phyloP scores from a whole-genome alignment of 78 protist species.

The Dictyostelium brefeldianum region DNA sequence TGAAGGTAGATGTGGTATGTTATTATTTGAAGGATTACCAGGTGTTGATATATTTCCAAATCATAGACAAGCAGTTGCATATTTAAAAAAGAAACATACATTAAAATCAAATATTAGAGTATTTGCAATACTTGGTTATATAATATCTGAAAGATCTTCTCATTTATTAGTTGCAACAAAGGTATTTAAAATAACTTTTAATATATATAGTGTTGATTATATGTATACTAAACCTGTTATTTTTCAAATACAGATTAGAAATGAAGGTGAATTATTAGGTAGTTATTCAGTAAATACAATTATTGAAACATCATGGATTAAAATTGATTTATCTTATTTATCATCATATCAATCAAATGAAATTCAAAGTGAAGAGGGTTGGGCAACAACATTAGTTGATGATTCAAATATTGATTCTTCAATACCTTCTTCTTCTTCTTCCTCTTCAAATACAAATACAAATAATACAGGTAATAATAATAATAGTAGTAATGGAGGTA shows the following conservation, averaged over 20 bases:
- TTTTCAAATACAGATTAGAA: slow-evolving; percentile 12
- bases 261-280: slow-evolving; percentile 66
- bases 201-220: too few species aligned
- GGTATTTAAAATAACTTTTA: too few species aligned
- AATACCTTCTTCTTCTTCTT: neutral
- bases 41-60: slow-evolving; percentile 68
- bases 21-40: slow-evolving; percentile 64
- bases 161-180: slow-evolving; percentile 71
- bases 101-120: slow-evolving; percentile 57
- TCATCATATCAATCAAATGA: slow-evolving; percentile 34
- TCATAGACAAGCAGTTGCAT: slow-evolving; percentile 71
- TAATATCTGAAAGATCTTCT: slow-evolving; percentile 33
- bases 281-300: slow-evolving; percentile 35
- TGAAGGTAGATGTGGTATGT: slow-evolving; percentile 69
- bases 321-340: slow-evolving; percentile 65
- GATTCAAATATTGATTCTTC: slow-evolving; percentile 1
- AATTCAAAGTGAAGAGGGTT: slow-evolving; percentile 22
- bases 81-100: slow-evolving; percentile 57
- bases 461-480: neutral
- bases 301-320: slow-evolving; percentile 46
- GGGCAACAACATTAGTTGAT: slow-evolving; percentile 12
- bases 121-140: slow-evolving; percentile 58
- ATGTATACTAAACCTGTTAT: too few species aligned
- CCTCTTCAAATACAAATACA: neutral
- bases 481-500: slow-evolving; percentile 14